phyloP scores from a whole-genome alignment of 768 basidiomycete species.

The Kwoniella dejecticola region DNA sequence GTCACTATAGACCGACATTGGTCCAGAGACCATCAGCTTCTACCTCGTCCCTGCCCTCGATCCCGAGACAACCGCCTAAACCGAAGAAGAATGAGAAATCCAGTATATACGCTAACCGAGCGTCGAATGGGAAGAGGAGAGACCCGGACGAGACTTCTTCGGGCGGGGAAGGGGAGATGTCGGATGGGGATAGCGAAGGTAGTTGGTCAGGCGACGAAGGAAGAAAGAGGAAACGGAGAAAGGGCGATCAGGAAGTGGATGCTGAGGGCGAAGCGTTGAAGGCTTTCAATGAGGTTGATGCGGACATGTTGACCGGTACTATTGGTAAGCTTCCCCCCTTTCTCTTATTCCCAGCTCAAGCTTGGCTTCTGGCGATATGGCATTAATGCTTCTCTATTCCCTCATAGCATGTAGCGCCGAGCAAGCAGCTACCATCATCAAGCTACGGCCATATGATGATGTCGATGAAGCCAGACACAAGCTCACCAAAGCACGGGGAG shows the following conservation, averaged over 20 bases:
- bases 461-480: conserved; percentile 73
- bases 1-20: conserved; percentile 10
- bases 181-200: conserved; percentile 37
- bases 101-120: conserved; percentile 48
- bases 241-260: conserved; percentile 40
- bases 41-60: conserved; percentile 1
- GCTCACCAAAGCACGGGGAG: conserved; percentile 88
- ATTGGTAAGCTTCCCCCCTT: conserved; percentile 53
- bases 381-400: not conserved
- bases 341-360: no score
- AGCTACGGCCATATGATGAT: conserved; percentile 75
- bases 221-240: conserved; percentile 34
- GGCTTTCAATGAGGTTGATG: conserved; percentile 58
- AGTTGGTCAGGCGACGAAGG: conserved; percentile 46
- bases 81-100: conserved; percentile 49
- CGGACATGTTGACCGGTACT: conserved; percentile 58
- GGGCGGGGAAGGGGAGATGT: conserved; percentile 20
- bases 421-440: conserved; percentile 77
- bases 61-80: conserved; percentile 22
- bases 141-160: conserved; percentile 47
- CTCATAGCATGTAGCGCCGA: conserved; percentile 67
- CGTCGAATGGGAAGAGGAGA: conserved; percentile 26
- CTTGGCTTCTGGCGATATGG: no score
- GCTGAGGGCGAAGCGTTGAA: conserved; percentile 54
- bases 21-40: conserved; percentile 6